Conservation (phyloP, 148 eudicot species). For the Vaccinium myrtillus region DNA sequence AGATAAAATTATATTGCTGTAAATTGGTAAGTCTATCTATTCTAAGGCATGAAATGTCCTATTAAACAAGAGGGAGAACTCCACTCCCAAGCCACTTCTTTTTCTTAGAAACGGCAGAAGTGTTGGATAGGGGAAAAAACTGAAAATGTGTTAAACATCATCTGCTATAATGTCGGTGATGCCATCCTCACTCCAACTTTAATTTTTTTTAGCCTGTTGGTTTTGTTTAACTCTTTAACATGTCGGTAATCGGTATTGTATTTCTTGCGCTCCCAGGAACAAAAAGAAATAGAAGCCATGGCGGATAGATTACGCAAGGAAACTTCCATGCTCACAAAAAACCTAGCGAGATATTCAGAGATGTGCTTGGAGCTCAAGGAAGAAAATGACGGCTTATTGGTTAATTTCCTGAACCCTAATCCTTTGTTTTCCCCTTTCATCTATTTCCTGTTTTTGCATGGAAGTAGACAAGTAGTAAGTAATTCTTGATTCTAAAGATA, state of each 20-base stretch:
- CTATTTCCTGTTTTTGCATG: not conserved
- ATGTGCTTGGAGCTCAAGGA: not conserved
- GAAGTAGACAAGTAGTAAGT: not conserved
- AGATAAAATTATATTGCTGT: not conserved
- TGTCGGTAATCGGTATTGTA: not conserved
- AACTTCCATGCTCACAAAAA: not conserved
- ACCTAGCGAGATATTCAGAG: not conserved
- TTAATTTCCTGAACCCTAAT: not conserved
- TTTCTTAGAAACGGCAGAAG: not conserved
- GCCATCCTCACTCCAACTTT: not conserved
- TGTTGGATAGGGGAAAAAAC: not conserved
- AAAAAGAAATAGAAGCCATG: not conserved
- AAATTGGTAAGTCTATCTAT: not conserved
- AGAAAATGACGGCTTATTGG: not conserved
- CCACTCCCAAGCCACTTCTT: not conserved
- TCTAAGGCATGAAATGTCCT: not conserved
- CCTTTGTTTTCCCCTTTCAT: not conserved
- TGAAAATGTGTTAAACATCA: not conserved
- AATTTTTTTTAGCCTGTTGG: not conserved
- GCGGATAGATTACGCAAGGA: not conserved
- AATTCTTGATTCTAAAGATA: not conserved
- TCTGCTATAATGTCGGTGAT: not conserved
- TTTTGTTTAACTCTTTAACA: not conserved
- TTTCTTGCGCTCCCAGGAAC: slow-evolving; percentile 5
- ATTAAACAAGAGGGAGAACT: not conserved